Evolutionary conservation across 345 rosid genomes (phyloP).

Genomic region (Salix suchowensis): DNA sequence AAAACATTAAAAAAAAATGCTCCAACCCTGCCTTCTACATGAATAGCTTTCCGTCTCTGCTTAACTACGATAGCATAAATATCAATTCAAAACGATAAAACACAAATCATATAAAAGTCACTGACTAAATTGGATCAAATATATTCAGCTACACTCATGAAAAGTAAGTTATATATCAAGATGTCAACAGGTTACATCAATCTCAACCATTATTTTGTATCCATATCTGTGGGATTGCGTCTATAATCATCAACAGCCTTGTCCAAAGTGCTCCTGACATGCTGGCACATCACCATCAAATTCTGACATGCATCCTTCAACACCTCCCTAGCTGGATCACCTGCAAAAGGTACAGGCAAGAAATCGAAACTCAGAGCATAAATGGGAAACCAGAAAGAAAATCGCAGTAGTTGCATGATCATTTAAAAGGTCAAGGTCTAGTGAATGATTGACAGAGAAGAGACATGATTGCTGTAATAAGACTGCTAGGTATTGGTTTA

Average conservation of each 20-base stretch:
- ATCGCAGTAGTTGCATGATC: not conserved
- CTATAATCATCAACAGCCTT: slow-evolving; percentile 41
- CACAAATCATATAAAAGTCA: not conserved
- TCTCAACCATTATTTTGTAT: slow-evolving; percentile 8
- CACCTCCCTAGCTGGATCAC: slow-evolving; percentile 78
- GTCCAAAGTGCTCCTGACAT: slow-evolving; percentile 63
- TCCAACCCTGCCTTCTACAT: not conserved
- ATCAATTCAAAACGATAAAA: not conserved
- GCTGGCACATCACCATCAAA: slow-evolving; percentile 70
- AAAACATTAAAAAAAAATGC: not conserved
- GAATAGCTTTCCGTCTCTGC: not conserved
- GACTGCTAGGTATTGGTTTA: no score
- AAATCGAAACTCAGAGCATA: not conserved
- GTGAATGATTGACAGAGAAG: not conserved
- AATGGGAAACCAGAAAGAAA: not conserved
- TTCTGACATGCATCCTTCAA: slow-evolving; percentile 78
- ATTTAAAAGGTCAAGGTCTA: not conserved
- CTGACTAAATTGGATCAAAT: not conserved
- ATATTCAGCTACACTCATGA: not conserved
- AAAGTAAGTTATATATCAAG: not conserved
- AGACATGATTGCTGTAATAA: no score
- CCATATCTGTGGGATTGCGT: slow-evolving; percentile 5
- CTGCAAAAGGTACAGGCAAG: slow-evolving; percentile 31
- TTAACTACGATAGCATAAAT: not conserved
- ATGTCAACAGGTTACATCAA: not conserved